phyloP scores from a whole-genome alignment of 805 yeast species.

The Starmerella sirachaensis region DNA sequence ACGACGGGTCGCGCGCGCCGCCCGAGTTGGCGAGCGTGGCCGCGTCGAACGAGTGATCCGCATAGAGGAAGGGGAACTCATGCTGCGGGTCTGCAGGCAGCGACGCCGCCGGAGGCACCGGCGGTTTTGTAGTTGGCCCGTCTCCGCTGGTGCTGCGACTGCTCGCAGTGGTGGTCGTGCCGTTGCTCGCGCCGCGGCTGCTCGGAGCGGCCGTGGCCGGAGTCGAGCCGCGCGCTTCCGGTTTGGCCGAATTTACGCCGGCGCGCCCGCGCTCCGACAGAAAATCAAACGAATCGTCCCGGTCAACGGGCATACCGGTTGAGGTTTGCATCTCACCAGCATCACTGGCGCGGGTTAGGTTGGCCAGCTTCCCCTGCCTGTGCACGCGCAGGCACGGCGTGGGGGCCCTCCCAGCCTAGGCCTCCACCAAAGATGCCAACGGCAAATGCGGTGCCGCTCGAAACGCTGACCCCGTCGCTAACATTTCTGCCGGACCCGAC shows the following conservation, averaged over 20 bases:
- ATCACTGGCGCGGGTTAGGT: too few relatives aligned
- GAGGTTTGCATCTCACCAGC: too few relatives aligned
- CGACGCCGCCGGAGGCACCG: not conserved
- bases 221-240: not conserved
- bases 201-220: too few relatives aligned
- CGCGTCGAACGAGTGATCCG: constrained; percentile 29
- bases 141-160: constrained; percentile 2
- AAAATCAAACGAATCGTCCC: constrained; percentile 17
- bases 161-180: not conserved
- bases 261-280: constrained; percentile 4
- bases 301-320: constrained; percentile 6
- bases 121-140: not conserved
- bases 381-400: too few relatives aligned
- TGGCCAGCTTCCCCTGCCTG: constrained; percentile 1
- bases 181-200: not conserved
- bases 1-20: constrained; percentile 25
- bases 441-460: too few relatives aligned
- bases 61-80: constrained; percentile 28
- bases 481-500: too few relatives aligned
- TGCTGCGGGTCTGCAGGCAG: constrained; percentile 10
- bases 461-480: too few relatives aligned
- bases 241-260: not conserved
- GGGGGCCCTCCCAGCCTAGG: too few relatives aligned
- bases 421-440: too few relatives aligned
- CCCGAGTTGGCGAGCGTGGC: constrained; percentile 19